Evolutionary conservation across 306 rosid genomes (phyloP).

Genomic region (Vigna radiata): DNA sequence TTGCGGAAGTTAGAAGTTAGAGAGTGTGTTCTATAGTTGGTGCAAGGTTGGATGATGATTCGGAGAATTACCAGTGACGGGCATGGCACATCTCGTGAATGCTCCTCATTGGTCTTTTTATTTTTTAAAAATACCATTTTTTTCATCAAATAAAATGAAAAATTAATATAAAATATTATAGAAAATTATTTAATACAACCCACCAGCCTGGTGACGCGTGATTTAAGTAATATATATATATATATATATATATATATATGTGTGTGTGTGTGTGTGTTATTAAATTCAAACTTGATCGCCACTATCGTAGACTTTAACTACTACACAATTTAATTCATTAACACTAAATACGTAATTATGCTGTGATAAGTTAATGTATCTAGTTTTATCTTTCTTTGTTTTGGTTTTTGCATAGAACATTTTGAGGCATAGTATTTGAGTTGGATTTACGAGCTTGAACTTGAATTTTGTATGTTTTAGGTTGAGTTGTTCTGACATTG

Average conservation of each 20-base stretch:
- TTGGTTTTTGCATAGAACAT: not conserved
- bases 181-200: not conserved
- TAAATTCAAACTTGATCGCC: not conserved
- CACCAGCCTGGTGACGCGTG: not conserved
- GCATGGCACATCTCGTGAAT: conserved; percentile 6
- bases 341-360: not conserved
- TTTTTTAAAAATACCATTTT: not conserved
- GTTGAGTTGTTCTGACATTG: not conserved
- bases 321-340: not conserved
- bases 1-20: conserved; percentile 32
- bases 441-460: not conserved
- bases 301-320: not conserved
- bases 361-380: not conserved
- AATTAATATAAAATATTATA: not conserved
- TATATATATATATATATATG: no score
- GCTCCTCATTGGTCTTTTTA: conserved; percentile 3
- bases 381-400: not conserved
- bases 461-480: not conserved
- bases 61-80: conserved; percentile 31
- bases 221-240: not conserved
- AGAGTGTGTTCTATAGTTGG: conserved; percentile 26
- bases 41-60: conserved; percentile 41
- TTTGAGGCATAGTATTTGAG: no score
- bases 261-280: no score
- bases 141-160: not conserved